Base-by-base conservation (phyloP, 1,139 yeast species). In the Yarrowia galli region DNA sequence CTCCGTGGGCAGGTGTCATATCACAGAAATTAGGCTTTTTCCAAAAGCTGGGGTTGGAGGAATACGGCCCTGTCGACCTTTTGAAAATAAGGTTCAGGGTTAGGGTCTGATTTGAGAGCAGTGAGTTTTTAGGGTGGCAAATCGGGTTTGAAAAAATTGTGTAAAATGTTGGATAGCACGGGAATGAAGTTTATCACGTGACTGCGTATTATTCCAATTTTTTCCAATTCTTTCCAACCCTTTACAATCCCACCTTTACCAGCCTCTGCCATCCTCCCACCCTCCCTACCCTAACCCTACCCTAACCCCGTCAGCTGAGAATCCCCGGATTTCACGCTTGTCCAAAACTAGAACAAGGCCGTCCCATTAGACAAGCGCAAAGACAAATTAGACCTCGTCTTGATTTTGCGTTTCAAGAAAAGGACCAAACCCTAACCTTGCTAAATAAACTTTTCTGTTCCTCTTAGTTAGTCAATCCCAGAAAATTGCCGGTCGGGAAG, bases 291-390 rank as follows among this genome's bases (percentile, higher is more conserved):
- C 18, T 13, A 8, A 6, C 54, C 38, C 38, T 49, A 6, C 56
- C 56, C 56, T 49, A 53, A 53, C 43, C 60, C 60, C 35, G 60
- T 53, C 60, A 53, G 60, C 60, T 53, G 60, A 53, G 60, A 53
- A 53, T 36, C 60, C 60, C 60, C 60, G 60, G 45, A 36, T 53
- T 53, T 53, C 60, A 20, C n/a, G n/a, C n/a, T 53, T 53, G 60
- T 53, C 45, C 35, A 16, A 13, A 20, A 16, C 9, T 4, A 16
- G 32, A 35, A 22, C 25, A 36, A 38, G 45, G 23, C 40, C 25
- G 3, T 9, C 22, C 6, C n/a, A 3, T n/a, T 28, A 16, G 28
- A 43, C 25, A 7, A 23, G 8, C 18, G 12, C 20, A 2, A 20
- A 23, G 7, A 3, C 12, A 23, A 3, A 15, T 20, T 23, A 15